A percentile compares a stretch with the other conserved stretches of the same genome.
Conservation (phyloP, 768 basidiomycete species). For the Daedaleopsis sinensis region DNA sequence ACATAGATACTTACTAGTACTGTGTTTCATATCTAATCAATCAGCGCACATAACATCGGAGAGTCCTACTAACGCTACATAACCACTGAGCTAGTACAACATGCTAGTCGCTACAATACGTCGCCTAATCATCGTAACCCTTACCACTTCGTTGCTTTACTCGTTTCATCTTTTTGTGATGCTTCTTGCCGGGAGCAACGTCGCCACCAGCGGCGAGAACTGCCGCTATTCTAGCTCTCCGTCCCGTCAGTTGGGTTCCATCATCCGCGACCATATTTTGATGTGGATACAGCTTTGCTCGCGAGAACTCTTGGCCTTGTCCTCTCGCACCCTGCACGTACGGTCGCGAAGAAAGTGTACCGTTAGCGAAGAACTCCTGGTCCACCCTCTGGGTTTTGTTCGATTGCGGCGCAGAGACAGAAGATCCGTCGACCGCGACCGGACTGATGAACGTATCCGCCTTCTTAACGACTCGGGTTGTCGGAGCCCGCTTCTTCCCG, state of each 20-base stretch:
- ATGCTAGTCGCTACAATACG: background rate
- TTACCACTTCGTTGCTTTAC: conserved; percentile 91
- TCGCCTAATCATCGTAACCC: conserved; percentile 72
- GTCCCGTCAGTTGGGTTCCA: conserved; percentile 61
- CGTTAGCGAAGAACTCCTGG: conserved; percentile 75
- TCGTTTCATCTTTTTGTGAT: conserved; percentile 80
- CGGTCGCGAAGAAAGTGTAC: conserved; percentile 56
- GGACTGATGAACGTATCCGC: conserved; percentile 79
- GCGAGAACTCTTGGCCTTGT: conserved; percentile 61
- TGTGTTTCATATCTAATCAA: background rate
- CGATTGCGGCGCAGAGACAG: conserved; percentile 29
- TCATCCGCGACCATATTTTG: conserved; percentile 81
- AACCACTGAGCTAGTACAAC: background rate
- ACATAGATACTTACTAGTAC: no score
- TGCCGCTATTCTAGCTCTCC: conserved; percentile 45
- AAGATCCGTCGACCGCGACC: conserved; percentile 34
- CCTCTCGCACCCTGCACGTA: conserved; percentile 63
- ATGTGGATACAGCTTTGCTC: conserved; percentile 76
- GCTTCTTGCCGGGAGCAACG: conserved; percentile 65
- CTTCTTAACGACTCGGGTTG: conserved; percentile 80
- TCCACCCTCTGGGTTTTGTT: conserved; percentile 74
- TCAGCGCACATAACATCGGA: background rate
- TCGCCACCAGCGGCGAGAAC: conserved; percentile 44
- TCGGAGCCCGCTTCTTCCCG: conserved; percentile 89
- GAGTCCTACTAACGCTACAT: conserved; percentile 17